Evolutionary conservation across 2,329 filamentous ascomycete species (phyloP).

Genomic region (Plenodomus lindquistii): DNA sequence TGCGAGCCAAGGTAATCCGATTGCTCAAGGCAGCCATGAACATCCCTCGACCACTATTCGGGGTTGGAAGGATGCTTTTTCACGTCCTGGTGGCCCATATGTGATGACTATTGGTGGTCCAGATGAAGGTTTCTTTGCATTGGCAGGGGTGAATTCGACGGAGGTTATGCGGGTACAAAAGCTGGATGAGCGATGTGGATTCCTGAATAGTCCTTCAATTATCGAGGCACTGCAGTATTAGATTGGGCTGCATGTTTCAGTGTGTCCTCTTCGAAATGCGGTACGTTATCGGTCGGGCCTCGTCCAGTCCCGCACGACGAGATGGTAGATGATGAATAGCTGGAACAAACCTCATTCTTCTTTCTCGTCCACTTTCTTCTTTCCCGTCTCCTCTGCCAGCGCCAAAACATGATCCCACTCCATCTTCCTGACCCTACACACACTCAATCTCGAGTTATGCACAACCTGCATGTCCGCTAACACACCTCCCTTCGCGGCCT

Average conservation of each 20-base stretch:
- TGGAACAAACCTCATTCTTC: neutral
- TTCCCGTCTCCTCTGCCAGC: constrained; percentile 45
- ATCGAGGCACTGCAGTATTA: constrained; percentile 46
- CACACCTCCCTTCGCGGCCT: constrained; percentile 58
- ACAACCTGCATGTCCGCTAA: constrained; percentile 81
- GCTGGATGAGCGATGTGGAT: constrained; percentile 53
- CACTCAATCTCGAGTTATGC: constrained; percentile 80
- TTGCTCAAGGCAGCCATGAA: constrained; percentile 15
- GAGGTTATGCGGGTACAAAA: constrained; percentile 42
- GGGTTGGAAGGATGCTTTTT: constrained; percentile 48
- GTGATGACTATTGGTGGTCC: constrained; percentile 48
- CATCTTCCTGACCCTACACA: constrained; percentile 65
- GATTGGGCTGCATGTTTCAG: neutral
- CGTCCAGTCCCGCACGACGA: too few relatives aligned
- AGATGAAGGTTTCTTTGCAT: constrained; percentile 48
- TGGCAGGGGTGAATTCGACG: constrained; percentile 42
- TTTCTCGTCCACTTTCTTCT: neutral
- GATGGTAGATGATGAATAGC: neutral
- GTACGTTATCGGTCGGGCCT: neutral
- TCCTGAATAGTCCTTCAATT: constrained; percentile 51
- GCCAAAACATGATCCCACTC: constrained; percentile 69
- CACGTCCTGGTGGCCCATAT: constrained; percentile 18
- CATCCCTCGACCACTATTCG: constrained; percentile 8
- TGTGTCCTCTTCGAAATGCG: neutral
- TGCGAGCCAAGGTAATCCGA: constrained; percentile 42